Conservation (phyloP, 108 stramenopile species). For the Cyclotella choctawhatcheeana region DNA sequence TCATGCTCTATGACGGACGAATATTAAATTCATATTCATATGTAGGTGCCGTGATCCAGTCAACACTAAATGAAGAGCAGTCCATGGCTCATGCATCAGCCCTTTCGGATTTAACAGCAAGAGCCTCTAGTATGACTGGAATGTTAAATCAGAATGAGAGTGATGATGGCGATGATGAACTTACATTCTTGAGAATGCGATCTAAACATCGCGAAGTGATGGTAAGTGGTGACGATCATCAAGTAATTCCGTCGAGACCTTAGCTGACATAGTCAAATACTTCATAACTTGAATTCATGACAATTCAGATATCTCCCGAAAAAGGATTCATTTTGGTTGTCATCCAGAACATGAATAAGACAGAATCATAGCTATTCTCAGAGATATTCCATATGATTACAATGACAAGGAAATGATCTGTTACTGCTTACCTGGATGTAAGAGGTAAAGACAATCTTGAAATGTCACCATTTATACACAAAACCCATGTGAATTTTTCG, state of each 20-base stretch:
- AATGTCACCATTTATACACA: no score
- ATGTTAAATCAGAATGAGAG: constrained; percentile 28
- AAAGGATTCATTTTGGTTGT: constrained; percentile 17
- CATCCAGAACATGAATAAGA: not conserved
- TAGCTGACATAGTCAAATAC: not conserved
- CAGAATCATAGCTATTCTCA: not conserved
- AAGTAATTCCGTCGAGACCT: no score
- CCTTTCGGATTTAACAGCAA: constrained; percentile 51
- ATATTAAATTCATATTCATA: not conserved
- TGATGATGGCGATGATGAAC: constrained; percentile 36
- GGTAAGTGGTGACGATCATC: constrained; percentile 46
- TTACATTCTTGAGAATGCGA: constrained; percentile 57
- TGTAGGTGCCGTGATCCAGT: constrained; percentile 60
- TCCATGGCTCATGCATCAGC: constrained; percentile 37
- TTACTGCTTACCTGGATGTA: no score
- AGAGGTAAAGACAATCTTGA: no score
- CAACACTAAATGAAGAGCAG: constrained; percentile 52
- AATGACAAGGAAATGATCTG: no score
- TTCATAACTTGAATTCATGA: not conserved
- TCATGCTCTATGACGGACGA: no score
- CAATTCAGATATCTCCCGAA: constrained; percentile 6
- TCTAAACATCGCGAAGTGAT: constrained; percentile 59
- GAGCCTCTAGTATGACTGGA: constrained; percentile 34
- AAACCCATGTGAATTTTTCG: no score
- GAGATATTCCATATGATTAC: no score